Conservation (phyloP, 257 asterid species). For the Prunella vulgaris region DNA sequence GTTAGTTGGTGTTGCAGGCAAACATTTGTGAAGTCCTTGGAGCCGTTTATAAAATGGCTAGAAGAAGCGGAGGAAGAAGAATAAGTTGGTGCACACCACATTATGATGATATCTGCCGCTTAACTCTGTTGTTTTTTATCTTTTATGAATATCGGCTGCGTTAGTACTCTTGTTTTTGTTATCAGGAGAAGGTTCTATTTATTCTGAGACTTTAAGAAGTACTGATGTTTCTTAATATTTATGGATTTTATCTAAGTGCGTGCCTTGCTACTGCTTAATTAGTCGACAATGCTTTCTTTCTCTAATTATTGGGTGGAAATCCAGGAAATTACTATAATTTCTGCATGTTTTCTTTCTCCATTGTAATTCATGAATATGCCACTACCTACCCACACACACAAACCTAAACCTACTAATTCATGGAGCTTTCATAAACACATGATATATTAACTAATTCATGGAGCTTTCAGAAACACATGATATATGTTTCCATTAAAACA, state of each 20-base stretch:
- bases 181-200: neutral
- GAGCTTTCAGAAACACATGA: no score
- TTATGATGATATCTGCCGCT: neutral
- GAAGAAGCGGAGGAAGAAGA: slow-evolving; percentile 99
- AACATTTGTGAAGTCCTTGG: slow-evolving; percentile 86
- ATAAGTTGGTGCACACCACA: slow-evolving; percentile 15
- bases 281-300: neutral
- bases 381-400: no score
- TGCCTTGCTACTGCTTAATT: neutral
- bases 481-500: no score
- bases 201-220: slow-evolving; percentile 3
- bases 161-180: neutral
- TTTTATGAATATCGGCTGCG: neutral
- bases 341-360: no score
- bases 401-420: no score
- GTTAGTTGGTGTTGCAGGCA: slow-evolving; percentile 42
- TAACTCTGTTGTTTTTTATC: neutral
- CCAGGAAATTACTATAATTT: no score
- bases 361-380: no score
- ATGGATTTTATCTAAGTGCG: neutral
- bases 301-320: no score
- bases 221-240: neutral
- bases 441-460: no score
- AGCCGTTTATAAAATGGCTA: slow-evolving; percentile 92
- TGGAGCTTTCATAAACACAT: no score